These are phyloP conservation scores for Trichoderma sp. DNA, from an alignment of 2,329 filamentous ascomycete genomes.

Conservation along the genomic window DNA sequence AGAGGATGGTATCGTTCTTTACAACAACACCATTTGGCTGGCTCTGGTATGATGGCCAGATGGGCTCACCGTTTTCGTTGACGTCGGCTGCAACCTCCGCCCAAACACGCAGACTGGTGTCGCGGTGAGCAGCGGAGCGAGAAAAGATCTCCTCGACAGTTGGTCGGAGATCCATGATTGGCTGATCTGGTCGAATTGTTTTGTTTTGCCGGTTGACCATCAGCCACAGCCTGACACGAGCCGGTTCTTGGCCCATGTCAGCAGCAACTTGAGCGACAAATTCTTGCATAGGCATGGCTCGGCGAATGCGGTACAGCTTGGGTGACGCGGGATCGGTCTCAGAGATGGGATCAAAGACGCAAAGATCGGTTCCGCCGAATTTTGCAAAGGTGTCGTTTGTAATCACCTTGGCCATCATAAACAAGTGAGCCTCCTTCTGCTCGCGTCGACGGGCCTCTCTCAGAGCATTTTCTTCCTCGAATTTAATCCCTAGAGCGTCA, in stretches of 20 bases:
- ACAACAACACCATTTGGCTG: slow-evolving; percentile 58
- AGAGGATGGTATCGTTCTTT: slow-evolving; percentile 68
- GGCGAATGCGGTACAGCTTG: slow-evolving; percentile 70
- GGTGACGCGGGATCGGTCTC: slow-evolving; percentile 72
- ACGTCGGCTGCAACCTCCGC: slow-evolving; percentile 74
- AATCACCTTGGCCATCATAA: slow-evolving; percentile 80
- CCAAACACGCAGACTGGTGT: slow-evolving; percentile 81
- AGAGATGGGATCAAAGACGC: slow-evolving; percentile 63
- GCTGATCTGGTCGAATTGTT: slow-evolving; percentile 86
- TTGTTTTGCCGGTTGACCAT: slow-evolving; percentile 99
- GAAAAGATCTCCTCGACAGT: slow-evolving; percentile 71
- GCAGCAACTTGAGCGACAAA: slow-evolving; percentile 70
- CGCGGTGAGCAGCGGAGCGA: slow-evolving; percentile 58
- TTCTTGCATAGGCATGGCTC: slow-evolving; percentile 74
- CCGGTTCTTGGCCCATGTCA: slow-evolving; percentile 68
- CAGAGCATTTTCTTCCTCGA: slow-evolving; percentile 79
- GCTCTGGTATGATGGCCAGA: slow-evolving; percentile 68
- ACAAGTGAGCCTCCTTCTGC: slow-evolving; percentile 90
- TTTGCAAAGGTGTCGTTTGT: slow-evolving; percentile 78
- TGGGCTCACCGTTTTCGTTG: slow-evolving; percentile 65
- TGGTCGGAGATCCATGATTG: slow-evolving; percentile 74
- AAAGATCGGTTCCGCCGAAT: slow-evolving; percentile 84
- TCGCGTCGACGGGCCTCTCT: slow-evolving; percentile 81
- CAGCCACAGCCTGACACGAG: slow-evolving; percentile 80
- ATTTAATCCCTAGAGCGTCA: slow-evolving; percentile 59